Evolutionary conservation across 2,329 filamentous ascomycete genomes (phyloP).

Genomic region (Penicillium sp.): DNA sequence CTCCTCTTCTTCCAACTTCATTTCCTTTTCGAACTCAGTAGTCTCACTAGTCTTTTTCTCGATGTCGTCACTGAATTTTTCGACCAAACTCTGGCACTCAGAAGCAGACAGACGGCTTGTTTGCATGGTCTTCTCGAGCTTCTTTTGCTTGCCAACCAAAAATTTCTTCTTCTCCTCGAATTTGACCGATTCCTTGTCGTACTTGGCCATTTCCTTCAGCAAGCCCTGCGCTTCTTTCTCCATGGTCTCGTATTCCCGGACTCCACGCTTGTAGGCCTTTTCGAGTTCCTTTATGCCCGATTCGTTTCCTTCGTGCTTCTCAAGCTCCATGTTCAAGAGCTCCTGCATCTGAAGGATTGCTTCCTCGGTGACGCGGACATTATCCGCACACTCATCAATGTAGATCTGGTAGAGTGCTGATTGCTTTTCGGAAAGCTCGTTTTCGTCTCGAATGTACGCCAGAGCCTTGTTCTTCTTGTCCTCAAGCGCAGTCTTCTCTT

Average conservation of each 20-base stretch:
- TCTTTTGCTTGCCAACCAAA: slow-evolving; percentile 84
- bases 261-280: slow-evolving; percentile 77
- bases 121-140: slow-evolving; percentile 83
- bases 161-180: slow-evolving; percentile 98
- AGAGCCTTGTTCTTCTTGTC: slow-evolving; percentile 96
- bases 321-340: slow-evolving; percentile 80
- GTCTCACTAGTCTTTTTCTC: slow-evolving; percentile 75
- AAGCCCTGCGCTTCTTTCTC: slow-evolving; percentile 79
- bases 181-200: slow-evolving; percentile 96
- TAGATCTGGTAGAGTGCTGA: slow-evolving; percentile 92
- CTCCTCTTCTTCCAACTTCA: slow-evolving; percentile 78
- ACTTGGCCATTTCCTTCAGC: slow-evolving; percentile 83
- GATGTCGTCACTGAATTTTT: slow-evolving; percentile 77
- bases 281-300: slow-evolving; percentile 87
- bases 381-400: slow-evolving; percentile 83
- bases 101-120: slow-evolving; percentile 72
- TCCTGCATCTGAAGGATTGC: slow-evolving; percentile 88
- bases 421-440: slow-evolving; percentile 86
- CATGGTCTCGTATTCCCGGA: slow-evolving; percentile 77
- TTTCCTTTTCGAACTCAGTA: slow-evolving; percentile 70
- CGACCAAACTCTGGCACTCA: slow-evolving; percentile 75
- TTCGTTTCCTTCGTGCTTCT: slow-evolving; percentile 88
- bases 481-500: slow-evolving; percentile 88
- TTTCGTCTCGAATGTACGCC: slow-evolving; percentile 86
- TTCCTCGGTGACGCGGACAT: slow-evolving; percentile 84